These are phyloP conservation scores for Mortierella sp. DNA, from an alignment of 371 early-diverging fungal species.

Conservation along the genomic window DNA sequence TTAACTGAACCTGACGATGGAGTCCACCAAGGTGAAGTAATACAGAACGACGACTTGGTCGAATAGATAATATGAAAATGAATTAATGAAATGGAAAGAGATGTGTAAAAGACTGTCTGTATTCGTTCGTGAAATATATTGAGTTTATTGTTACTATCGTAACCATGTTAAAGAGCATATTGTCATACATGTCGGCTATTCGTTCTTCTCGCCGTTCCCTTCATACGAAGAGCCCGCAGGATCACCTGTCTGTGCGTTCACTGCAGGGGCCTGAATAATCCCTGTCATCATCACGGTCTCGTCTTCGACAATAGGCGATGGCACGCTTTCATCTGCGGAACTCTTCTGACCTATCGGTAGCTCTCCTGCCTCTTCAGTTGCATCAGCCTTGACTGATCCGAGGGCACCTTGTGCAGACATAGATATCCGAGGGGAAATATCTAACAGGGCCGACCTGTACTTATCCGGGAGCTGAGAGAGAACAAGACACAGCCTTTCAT, in stretches of 20 bases:
- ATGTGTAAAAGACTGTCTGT: too few species aligned
- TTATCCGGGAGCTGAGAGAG: slow-evolving; percentile 5
- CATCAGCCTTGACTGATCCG: not conserved
- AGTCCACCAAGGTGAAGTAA: too few species aligned
- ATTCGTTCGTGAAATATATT: too few species aligned
- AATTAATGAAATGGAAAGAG: too few species aligned
- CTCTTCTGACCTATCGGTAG: not conserved
- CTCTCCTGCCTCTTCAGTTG: not conserved
- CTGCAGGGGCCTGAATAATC: slow-evolving; percentile 10
- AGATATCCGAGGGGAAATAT: not conserved
- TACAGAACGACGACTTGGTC: too few species aligned
- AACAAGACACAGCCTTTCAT: not conserved
- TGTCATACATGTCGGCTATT: not conserved
- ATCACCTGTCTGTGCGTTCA: not conserved
- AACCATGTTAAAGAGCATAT: too few species aligned
- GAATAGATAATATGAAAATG: too few species aligned
- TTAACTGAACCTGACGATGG: too few species aligned
- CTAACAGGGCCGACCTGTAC: not conserved
- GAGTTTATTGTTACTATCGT: too few species aligned
- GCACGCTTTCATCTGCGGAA: not conserved
- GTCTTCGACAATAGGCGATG: not conserved
- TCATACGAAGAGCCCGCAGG: not conserved
- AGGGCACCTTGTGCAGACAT: not conserved
- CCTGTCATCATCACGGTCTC: slow-evolving; percentile 20
- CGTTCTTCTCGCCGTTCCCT: not conserved